These are phyloP conservation scores for Massariosphaeria phaeospora DNA, from an alignment of 495 filamentous ascomycete species.

Conservation along the genomic window DNA sequence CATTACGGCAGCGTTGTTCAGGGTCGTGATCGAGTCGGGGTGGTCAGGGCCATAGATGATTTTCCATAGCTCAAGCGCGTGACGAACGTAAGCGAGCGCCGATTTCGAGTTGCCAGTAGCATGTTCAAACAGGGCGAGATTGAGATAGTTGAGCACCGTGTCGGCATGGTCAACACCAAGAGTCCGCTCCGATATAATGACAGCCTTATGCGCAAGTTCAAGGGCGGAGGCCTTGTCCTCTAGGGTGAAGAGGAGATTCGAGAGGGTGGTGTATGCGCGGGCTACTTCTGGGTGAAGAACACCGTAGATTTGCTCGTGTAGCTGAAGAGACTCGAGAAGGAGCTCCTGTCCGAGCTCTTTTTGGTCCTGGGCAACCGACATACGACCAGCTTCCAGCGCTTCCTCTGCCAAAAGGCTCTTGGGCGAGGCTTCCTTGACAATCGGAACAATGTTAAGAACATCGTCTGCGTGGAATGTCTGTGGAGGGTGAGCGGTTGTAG, in stretches of 20 bases:
- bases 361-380: slow-evolving; percentile 89
- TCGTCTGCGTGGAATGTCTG: slow-evolving; percentile 78
- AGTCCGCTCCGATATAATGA: slow-evolving; percentile 92
- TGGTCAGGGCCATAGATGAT: slow-evolving; percentile 90
- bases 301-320: slow-evolving; percentile 98
- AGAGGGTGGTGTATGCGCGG: slow-evolving; percentile 87
- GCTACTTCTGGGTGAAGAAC: slow-evolving; percentile 96
- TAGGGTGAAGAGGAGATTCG: slow-evolving; percentile 90
- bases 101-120: slow-evolving; percentile 78
- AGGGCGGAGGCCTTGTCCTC: slow-evolving; percentile 94
- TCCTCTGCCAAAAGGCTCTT: slow-evolving; percentile 89
- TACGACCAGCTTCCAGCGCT: slow-evolving; percentile 88
- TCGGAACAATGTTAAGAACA: slow-evolving; percentile 81
- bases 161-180: slow-evolving; percentile 90
- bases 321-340: slow-evolving; percentile 85
- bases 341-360: slow-evolving; percentile 95
- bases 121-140: slow-evolving; percentile 92
- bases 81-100: slow-evolving; percentile 79
- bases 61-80: slow-evolving; percentile 94
- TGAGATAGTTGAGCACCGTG: slow-evolving; percentile 90
- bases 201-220: slow-evolving; percentile 91
- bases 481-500: slow-evolving; percentile 46
- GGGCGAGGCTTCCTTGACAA: slow-evolving; percentile 90
- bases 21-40: slow-evolving; percentile 95
- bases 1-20: slow-evolving; percentile 99